Conservation (phyloP, 2,329 filamentous ascomycete species). For the Sporothrix brasiliensis region DNA sequence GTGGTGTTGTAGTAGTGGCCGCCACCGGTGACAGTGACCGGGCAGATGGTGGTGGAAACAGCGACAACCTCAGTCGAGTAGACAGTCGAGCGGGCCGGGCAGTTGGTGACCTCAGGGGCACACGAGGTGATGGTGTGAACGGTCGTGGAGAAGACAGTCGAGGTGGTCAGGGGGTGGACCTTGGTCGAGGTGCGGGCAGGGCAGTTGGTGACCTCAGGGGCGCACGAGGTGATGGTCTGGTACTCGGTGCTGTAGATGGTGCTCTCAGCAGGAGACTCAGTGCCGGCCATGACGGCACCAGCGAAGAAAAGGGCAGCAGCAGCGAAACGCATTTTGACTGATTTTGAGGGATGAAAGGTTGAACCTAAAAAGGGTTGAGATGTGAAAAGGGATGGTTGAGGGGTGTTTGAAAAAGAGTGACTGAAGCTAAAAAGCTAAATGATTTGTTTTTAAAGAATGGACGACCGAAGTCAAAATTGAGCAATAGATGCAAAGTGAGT, state of each 20-base stretch:
- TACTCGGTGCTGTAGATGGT: conserved; percentile 62
- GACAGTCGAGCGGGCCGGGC: conserved; percentile 53
- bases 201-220: conserved; percentile 57
- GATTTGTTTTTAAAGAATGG: conserved; percentile 44
- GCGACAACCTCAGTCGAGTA: conserved; percentile 47
- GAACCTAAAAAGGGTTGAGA: conserved; percentile 33
- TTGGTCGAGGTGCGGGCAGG: conserved; percentile 42
- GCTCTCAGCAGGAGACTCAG: conserved; percentile 38
- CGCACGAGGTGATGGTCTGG: conserved; percentile 65
- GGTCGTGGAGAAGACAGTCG: conserved; percentile 60
- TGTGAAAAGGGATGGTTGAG: conserved; percentile 30
- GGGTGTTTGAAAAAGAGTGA: conserved; percentile 39
- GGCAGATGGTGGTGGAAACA: conserved; percentile 52
- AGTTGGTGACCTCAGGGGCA: conserved; percentile 63
- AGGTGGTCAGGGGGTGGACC: conserved; percentile 43
- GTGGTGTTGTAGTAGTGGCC: conserved; percentile 37
- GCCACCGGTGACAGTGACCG: conserved; percentile 37
- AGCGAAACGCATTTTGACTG: conserved; percentile 66
- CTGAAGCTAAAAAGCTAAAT: conserved; percentile 38
- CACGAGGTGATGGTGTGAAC: conserved; percentile 65
- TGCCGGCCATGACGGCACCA: conserved; percentile 47
- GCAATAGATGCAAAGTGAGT: conserved; percentile 40
- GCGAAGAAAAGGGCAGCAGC: conserved; percentile 55
- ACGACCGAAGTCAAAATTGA: conserved; percentile 48
- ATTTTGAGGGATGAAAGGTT: conserved; percentile 34